These are phyloP conservation scores for Phytopythium ostracodes DNA, from an alignment of 352 stramenopile species.

Conservation along the genomic window DNA sequence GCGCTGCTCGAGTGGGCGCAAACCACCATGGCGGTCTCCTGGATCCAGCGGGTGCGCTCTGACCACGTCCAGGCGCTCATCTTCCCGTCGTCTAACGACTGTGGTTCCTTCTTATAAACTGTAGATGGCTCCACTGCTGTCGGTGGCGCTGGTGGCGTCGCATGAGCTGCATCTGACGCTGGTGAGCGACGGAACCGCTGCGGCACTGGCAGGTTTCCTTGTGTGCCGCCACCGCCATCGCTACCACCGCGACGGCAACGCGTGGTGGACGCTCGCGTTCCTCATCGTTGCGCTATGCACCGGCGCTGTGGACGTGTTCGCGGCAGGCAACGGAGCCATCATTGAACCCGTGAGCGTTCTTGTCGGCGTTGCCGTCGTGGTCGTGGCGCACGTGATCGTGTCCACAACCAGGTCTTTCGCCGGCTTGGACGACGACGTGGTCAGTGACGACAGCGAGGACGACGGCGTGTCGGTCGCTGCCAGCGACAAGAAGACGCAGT, in stretches of 20 bases:
- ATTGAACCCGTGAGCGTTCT: slow-evolving; percentile 2
- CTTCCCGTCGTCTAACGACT: background rate
- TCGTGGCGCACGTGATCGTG: background rate
- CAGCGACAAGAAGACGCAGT: slow-evolving; percentile 6
- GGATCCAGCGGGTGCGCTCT: slow-evolving; percentile 5
- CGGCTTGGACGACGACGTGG: background rate
- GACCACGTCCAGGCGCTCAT: background rate
- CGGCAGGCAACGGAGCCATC: background rate
- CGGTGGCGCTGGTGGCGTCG: background rate
- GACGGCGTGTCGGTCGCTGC: too few relatives aligned
- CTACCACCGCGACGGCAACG: slow-evolving; percentile 1
- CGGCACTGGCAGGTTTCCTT: slow-evolving; percentile 3
- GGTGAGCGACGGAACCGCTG: slow-evolving; percentile 1
- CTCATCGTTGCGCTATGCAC: background rate
- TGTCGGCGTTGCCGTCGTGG: background rate
- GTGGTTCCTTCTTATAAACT: background rate
- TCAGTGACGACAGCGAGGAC: background rate
- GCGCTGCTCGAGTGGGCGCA: slow-evolving; percentile 7
- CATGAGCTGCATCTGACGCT: slow-evolving; percentile 2
- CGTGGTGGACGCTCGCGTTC: slow-evolving; percentile 1
- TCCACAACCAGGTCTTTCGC: background rate
- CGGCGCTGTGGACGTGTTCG: background rate
- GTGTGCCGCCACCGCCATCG: slow-evolving; percentile 3
- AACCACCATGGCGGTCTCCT: slow-evolving; percentile 8
- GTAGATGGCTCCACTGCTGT: slow-evolving; percentile 1